Percentiles rank a stretch among this genome's conserved stretches.
These are phyloP conservation scores for Magnaporthales sp. DNA, from an alignment of 2,329 filamentous ascomycete genomes.

Conservation along the genomic window DNA sequence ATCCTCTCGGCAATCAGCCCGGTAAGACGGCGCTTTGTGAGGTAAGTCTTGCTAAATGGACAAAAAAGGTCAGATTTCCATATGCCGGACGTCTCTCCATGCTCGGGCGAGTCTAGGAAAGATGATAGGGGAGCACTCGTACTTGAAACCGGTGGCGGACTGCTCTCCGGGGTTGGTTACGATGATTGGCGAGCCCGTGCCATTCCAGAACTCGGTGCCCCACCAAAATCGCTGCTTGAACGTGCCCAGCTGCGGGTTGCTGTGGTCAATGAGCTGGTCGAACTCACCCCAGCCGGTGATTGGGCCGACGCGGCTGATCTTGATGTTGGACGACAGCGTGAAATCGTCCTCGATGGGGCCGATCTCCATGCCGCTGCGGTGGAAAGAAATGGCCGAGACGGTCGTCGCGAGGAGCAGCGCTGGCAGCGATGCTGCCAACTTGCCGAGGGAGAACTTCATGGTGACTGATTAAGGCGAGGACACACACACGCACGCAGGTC, in stretches of 20 bases:
- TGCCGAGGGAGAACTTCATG: not conserved
- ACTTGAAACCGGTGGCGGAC: constrained; percentile 10
- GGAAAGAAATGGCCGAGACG: constrained; percentile 1
- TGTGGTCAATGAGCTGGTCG: constrained; percentile 32
- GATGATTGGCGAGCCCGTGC: constrained; percentile 29
- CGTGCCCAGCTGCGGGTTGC: constrained; percentile 28
- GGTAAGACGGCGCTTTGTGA: constrained; percentile 16
- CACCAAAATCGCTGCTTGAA: constrained; percentile 34
- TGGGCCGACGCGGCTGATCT: not conserved
- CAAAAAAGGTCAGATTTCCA: not conserved
- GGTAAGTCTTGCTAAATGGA: not conserved
- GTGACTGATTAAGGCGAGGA: not conserved
- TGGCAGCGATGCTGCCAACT: not conserved
- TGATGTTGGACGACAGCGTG: not conserved
- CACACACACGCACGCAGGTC: not conserved
- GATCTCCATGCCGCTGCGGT: constrained; percentile 1
- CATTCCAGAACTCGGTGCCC: constrained; percentile 27
- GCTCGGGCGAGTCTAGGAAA: too few relatives aligned
- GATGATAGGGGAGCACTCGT: not conserved
- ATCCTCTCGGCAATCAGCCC: constrained; percentile 29
- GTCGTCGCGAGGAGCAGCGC: constrained; percentile 1
- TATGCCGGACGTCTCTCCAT: not conserved
- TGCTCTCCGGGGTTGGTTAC: constrained; percentile 29
- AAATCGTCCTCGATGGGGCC: not conserved
- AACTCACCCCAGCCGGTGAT: constrained; percentile 18